phyloP scores from a whole-genome alignment of 2,329 filamentous ascomycete species.

The Ophiostoma quercus region DNA sequence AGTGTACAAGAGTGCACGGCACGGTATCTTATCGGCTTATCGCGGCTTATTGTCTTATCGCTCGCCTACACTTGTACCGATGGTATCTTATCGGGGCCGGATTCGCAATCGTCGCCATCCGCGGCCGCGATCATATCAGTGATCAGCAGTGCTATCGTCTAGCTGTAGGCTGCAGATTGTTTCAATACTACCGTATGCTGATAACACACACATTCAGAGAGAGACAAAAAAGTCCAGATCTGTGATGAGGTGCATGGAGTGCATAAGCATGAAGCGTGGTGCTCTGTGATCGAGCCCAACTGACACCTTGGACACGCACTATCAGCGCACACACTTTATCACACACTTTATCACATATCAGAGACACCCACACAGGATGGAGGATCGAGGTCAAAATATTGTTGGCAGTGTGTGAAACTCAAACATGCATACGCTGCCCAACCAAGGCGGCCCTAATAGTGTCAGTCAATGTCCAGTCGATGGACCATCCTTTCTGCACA shows the following conservation, averaged over 20 bases:
- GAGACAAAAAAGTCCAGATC: background rate
- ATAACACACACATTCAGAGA: background rate
- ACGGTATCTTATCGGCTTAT: background rate
- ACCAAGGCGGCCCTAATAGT: background rate
- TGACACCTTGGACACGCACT: background rate
- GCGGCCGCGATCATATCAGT: background rate
- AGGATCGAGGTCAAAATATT: background rate
- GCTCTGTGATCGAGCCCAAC: background rate
- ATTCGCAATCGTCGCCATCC: constrained; percentile 1
- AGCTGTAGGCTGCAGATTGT: background rate
- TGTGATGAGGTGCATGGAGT: background rate
- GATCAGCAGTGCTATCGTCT: constrained; percentile 2
- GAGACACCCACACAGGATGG: background rate
- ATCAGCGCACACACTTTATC: background rate
- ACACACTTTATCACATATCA: background rate
- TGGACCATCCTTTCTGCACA: background rate
- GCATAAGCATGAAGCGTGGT: background rate
- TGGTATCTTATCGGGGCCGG: constrained; percentile 10
- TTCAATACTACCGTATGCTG: background rate
- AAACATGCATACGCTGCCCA: background rate
- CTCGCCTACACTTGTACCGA: background rate
- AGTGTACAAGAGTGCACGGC: background rate
- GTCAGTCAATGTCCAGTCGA: too few species aligned
- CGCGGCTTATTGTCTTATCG: background rate
- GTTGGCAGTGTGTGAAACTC: background rate